A percentile compares a stretch with the other conserved stretches of the same genome.
phyloP scores from a whole-genome alignment of 1,139 yeast genomes.

The Geotrichum restrictum region DNA sequence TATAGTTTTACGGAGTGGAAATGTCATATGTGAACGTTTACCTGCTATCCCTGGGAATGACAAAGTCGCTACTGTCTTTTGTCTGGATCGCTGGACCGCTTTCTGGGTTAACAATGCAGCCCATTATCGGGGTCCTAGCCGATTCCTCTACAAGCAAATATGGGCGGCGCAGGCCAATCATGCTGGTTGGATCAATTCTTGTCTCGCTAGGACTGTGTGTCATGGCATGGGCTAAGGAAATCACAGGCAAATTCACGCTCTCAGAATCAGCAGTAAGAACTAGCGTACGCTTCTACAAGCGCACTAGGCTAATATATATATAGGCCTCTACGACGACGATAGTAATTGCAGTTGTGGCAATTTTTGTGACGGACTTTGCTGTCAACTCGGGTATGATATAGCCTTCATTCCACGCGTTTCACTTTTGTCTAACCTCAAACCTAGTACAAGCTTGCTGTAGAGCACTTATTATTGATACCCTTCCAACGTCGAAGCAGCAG shows the following conservation, averaged over 20 bases:
- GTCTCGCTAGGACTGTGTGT: constrained; percentile 45
- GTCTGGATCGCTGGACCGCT: constrained; percentile 64
- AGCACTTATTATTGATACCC: constrained; percentile 56
- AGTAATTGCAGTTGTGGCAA: constrained; percentile 49
- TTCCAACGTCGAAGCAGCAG: constrained; percentile 52
- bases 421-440: not conserved
- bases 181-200: constrained; percentile 49
- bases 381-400: constrained; percentile 38
- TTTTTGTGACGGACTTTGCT: constrained; percentile 53
- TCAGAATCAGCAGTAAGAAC: constrained; percentile 12
- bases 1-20: constrained; percentile 36
- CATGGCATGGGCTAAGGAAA: constrained; percentile 48
- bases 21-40: constrained; percentile 41
- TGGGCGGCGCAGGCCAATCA: constrained; percentile 56
- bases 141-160: constrained; percentile 46
- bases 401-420: not conserved
- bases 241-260: constrained; percentile 28
- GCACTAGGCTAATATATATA: not conserved
- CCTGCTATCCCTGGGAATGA: constrained; percentile 50
- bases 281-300: not conserved
- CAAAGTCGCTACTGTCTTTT: constrained; percentile 50
- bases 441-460: constrained; percentile 59
- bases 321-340: constrained; percentile 32
- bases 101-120: constrained; percentile 58
- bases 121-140: constrained; percentile 53